A percentile compares a stretch with the other conserved stretches of the same genome.
Evolutionary conservation across 2,329 filamentous ascomycete species (phyloP).

Genomic region (Dichotomopilus funicola): DNA sequence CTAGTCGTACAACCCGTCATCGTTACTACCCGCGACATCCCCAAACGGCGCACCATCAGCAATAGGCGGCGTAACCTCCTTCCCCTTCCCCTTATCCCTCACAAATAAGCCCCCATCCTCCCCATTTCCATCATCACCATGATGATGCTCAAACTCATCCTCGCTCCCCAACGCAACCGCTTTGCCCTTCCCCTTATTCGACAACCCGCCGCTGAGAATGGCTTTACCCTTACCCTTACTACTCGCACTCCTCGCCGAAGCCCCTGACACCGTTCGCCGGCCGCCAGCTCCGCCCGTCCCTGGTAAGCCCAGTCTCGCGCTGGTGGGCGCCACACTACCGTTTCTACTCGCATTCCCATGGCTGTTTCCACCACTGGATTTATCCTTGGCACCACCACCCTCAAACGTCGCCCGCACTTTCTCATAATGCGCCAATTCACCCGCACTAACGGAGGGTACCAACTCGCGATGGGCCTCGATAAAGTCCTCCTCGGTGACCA

Average conservation of each 20-base stretch:
- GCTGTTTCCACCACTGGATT: conserved; percentile 30
- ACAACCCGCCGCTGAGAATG: conserved; percentile 21
- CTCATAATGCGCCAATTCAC: conserved; percentile 89
- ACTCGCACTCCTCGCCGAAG: conserved; percentile 13
- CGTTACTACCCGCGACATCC: conserved; percentile 49
- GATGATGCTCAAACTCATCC: conserved; percentile 25
- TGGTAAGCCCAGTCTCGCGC: conserved; percentile 12
- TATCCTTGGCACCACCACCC: conserved; percentile 44
- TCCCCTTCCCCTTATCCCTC: conserved; percentile 48
- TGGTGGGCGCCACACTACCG: conserved; percentile 8
- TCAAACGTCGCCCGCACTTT: conserved; percentile 78
- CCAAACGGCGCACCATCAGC: conserved; percentile 41
- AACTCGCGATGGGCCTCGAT: conserved; percentile 72
- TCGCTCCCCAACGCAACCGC: conserved; percentile 27
- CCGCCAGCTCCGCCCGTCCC: neutral
- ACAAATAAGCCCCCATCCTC: conserved; percentile 25
- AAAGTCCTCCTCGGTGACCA: conserved; percentile 88
- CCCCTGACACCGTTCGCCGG: conserved; percentile 13
- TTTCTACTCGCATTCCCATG: conserved; percentile 22
- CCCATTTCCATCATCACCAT: conserved; percentile 31
- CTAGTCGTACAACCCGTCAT: conserved; percentile 50
- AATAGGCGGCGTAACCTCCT: conserved; percentile 53
- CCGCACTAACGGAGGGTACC: conserved; percentile 86
- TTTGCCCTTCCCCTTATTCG: conserved; percentile 32
- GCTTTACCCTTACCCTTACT: conserved; percentile 24